Evolutionary conservation across 1,139 yeast species (phyloP), one percentile per base, ranked within the genome.

Genomic region (Saccharomycopsis hybrid): DNA sequence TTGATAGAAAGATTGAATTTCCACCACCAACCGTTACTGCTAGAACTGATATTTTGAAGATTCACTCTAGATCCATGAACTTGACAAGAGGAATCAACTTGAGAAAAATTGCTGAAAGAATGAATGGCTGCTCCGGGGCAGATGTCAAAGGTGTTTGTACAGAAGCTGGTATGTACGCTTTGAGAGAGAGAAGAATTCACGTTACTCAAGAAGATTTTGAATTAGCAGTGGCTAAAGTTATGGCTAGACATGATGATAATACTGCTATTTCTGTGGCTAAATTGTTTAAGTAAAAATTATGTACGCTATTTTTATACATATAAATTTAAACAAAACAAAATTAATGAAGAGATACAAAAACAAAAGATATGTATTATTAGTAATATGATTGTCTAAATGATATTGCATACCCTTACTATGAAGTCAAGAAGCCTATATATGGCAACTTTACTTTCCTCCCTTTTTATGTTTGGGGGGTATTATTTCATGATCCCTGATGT

Each of bases 121-220:
- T 92, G 98, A 89, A 85, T 61, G 97, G 97, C 36, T 89, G 97
- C 64, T 88, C 97, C 2, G 98, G 98, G 65, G 98, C 98, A 11
- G 98, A 92, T 69, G 97, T 92, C 54, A 92, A 92, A 69, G 98
- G 97, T 70, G 97, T 92, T 27, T 92, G 98, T 69, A 92, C 97
- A 1, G 98, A 92, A 67, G 97, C 97, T 24, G 98, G 98, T 60
- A 92, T 92, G 97, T 92, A 88, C 65, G 97, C 97, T 2, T 74
- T 92, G 60, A 84, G 98, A 68, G 98, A 92, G 68, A 82, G 97
- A 70, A 80, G 98, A 70, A 89, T 92, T 53, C 98, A 92, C 64
- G 96, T 92, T 37, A 92, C 97, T 3, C 97, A 92, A 67, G 98
- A 92, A 68, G 98, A 92, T 68, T 90, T 92, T 61, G 97, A 92